These are phyloP conservation scores for Biscogniauxia marginata DNA, from an alignment of 2,329 filamentous ascomycete species.

Conservation along the genomic window DNA sequence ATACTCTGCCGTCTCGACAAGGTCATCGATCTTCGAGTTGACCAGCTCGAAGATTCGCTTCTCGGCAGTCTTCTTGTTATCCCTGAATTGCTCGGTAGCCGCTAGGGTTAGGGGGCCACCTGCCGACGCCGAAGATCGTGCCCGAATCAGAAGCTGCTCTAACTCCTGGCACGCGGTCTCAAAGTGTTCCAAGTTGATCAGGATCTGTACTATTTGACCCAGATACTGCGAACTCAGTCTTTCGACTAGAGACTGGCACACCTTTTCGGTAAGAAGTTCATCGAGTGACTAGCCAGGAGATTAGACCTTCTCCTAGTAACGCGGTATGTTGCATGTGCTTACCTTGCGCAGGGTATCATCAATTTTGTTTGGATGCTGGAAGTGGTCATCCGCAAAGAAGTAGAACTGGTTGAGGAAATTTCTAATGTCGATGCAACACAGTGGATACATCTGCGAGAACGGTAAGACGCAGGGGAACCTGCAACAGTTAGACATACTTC, in stretches of 20 bases:
- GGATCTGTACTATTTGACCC: constrained; percentile 95
- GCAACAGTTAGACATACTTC: constrained; percentile 22
- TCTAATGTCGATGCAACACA: constrained; percentile 96
- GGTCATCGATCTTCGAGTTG: constrained; percentile 97
- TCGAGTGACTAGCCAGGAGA: constrained; percentile 68
- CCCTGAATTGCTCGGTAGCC: constrained; percentile 83
- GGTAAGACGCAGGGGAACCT: constrained; percentile 94
- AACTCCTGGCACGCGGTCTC: constrained; percentile 89
- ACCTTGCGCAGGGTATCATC: constrained; percentile 85
- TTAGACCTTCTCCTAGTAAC: constrained; percentile 17
- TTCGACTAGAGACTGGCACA: constrained; percentile 87
- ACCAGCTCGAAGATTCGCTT: constrained; percentile 98
- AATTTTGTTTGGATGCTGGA: constrained; percentile 84
- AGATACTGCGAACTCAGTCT: constrained; percentile 88
- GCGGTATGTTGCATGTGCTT: constrained; percentile 13
- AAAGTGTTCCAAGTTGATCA: constrained; percentile 97
- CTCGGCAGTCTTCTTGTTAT: constrained; percentile 92
- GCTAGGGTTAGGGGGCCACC: constrained; percentile 76
- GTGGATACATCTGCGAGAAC: constrained; percentile 98
- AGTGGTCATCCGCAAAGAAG: constrained; percentile 95
- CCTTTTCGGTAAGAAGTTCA: constrained; percentile 86
- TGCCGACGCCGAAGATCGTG: constrained; percentile 76
- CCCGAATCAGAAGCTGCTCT: constrained; percentile 80
- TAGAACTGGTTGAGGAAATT: constrained; percentile 99
- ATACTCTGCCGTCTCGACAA: constrained; percentile 96